Evolutionary conservation across 2,329 filamentous ascomycete genomes (phyloP).

Genomic region (Xylaria sp.): DNA sequence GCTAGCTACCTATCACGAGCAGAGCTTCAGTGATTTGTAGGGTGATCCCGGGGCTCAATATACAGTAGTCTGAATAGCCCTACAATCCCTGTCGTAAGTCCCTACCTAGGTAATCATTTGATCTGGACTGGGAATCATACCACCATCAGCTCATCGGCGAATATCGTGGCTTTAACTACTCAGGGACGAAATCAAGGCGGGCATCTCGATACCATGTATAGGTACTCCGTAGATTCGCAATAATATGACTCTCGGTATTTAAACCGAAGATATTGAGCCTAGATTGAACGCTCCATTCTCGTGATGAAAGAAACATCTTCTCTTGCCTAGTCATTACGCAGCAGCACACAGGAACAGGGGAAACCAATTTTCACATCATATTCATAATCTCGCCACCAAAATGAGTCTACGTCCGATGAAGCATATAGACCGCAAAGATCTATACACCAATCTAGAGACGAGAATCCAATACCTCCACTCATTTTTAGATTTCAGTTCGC

Average conservation of each 20-base stretch:
- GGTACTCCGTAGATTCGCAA: constrained; percentile 5
- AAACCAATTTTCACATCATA: background rate
- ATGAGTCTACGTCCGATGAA: constrained; percentile 52
- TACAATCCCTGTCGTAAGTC: constrained; percentile 14
- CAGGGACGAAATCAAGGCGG: constrained; percentile 30
- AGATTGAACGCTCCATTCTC: background rate
- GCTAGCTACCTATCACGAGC: background rate
- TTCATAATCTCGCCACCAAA: constrained; percentile 21
- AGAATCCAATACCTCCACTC: constrained; percentile 78
- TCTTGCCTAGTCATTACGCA: background rate
- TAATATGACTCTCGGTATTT: constrained; percentile 5
- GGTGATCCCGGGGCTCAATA: background rate
- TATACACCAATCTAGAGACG: constrained; percentile 76
- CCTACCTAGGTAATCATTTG: constrained; percentile 28
- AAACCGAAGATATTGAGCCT: constrained; percentile 4
- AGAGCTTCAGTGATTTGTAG: background rate
- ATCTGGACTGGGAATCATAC: constrained; percentile 28
- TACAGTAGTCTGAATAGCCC: constrained; percentile 17
- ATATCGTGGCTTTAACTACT: constrained; percentile 19
- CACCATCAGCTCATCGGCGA: constrained; percentile 35
- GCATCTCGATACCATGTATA: no score
- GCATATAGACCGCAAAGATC: constrained; percentile 74
- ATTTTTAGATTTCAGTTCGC: constrained; percentile 78
- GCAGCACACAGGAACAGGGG: background rate
- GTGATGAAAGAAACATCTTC: background rate